phyloP scores from a whole-genome alignment of 257 asterid genomes.

The Capsicum chinense region DNA sequence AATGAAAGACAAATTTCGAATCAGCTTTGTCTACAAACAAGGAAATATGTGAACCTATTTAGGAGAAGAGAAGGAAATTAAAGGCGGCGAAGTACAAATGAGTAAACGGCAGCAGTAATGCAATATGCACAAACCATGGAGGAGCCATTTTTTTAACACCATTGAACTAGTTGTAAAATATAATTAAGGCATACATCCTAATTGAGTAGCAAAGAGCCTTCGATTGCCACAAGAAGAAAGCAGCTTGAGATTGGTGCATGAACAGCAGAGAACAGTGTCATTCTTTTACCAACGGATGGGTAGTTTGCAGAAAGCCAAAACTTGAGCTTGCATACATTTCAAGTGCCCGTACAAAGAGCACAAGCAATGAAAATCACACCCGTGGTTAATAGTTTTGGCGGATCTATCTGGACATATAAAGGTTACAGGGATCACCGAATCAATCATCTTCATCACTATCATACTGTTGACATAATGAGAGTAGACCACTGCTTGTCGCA shows the following conservation, averaged over 20 bases:
- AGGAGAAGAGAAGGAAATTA: not conserved
- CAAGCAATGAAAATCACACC: no score
- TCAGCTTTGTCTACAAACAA: no score
- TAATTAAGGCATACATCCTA: not conserved
- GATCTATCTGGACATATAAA: no score
- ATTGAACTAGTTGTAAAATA: not conserved
- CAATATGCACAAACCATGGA: not conserved
- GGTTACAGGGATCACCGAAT: no score
- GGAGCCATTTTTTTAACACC: not conserved
- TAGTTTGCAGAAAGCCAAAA: not conserved
- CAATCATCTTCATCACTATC: no score
- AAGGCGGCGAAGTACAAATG: not conserved
- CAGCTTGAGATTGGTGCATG: not conserved
- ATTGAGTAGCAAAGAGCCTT: not conserved
- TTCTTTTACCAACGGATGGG: not conserved
- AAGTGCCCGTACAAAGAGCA: not conserved
- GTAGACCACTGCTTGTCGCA: no score
- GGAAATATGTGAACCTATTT: not conserved
- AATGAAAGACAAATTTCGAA: no score
- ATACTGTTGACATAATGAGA: no score
- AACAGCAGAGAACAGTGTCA: not conserved
- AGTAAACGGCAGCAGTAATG: not conserved
- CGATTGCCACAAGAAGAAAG: not conserved
- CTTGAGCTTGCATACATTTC: slow-evolving; percentile 12
- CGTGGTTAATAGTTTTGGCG: no score